Conservation (phyloP, 768 basidiomycete genomes). For the Collybiopsis luxurians region DNA sequence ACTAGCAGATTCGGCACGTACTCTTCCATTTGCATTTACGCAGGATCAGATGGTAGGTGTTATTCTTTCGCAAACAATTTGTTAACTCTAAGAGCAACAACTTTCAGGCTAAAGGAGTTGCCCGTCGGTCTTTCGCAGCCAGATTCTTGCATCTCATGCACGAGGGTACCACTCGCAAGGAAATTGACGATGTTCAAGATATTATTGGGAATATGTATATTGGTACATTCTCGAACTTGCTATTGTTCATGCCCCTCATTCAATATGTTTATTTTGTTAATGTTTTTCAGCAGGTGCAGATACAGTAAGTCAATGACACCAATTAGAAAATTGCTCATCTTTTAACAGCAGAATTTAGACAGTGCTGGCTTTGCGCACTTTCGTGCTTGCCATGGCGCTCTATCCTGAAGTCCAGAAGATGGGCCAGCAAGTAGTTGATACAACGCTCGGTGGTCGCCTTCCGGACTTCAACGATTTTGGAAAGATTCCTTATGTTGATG, state of each 20-base stretch:
- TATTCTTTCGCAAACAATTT: not conserved
- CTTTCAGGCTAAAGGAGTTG: constrained; percentile 6
- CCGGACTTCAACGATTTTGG: constrained; percentile 20
- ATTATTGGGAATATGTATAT: constrained; percentile 6
- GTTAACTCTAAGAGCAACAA: not conserved
- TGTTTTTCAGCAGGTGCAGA: constrained; percentile 15
- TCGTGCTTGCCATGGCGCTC: constrained; percentile 23
- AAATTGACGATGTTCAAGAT: constrained; percentile 2
- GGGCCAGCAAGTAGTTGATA: constrained; percentile 25
- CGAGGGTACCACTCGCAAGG: not conserved
- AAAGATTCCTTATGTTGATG: constrained; percentile 22
- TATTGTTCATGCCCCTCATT: not conserved
- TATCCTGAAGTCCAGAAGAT: constrained; percentile 21
- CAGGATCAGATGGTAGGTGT: constrained; percentile 31
- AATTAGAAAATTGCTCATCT: not conserved
- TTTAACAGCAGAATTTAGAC: constrained; percentile 2
- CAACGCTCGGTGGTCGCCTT: constrained; percentile 20
- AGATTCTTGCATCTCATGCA: not conserved
- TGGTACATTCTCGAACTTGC: not conserved
- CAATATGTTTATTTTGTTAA: too few species aligned
- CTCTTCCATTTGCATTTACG: constrained; percentile 28
- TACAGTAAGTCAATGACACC: not conserved
- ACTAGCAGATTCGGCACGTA: constrained; percentile 24
- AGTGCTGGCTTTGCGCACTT: constrained; percentile 7
- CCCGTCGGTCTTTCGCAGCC: constrained; percentile 5